Base-by-base conservation (phyloP, 768 basidiomycete genomes). In the Dacryopinax primogenitus region DNA sequence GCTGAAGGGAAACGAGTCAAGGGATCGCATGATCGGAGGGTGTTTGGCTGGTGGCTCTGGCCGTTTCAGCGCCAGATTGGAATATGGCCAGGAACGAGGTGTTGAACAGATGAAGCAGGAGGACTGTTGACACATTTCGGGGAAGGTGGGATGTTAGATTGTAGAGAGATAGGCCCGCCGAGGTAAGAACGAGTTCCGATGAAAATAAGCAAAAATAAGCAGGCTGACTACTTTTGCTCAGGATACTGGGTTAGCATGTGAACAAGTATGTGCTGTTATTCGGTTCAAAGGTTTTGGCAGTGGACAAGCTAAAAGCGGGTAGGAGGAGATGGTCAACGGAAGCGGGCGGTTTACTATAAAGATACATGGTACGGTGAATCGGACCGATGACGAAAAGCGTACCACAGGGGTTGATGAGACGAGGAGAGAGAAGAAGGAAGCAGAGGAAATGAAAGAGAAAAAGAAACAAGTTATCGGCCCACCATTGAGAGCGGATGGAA, bases 401-500 rank as follows among this genome's bases (percentile, higher is more conserved):
- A n/a, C n/a, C n/a, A n/a, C n/a, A 47, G 51, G 41, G 23, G 16
- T 15, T 13, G 51, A 11, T 58, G 51, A 58, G 51, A 58, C 51
- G 45, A 21, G 45, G 45, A 21, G 7, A 23, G 45, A 47, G 45
- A 23, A 15, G 45, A 26, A 15, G 9, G 45, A 7, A 26, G 23
- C 9, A 21, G 7, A 7, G 13, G 51, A 11, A 30, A 58, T 58
- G 51, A 15, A 6, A 30, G 11, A 18, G 11, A 18, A 4, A 58
- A 58, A 58, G 51, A n/a, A n/a, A n/a, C n/a, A n/a, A n/a, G n/a
- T n/a, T 58, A 58, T 58, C 51, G 18, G 51, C 51, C 51, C 51
- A 58, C 26, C 51, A 28, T 6, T 32, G 13, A 15, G 23, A 3
- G 26, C 51, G 51, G 41, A 44, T 15, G 41, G 23, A 44, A 44